phyloP scores from a whole-genome alignment of 2,329 filamentous ascomycete species.

The Lasiodiplodia theobromae region DNA sequence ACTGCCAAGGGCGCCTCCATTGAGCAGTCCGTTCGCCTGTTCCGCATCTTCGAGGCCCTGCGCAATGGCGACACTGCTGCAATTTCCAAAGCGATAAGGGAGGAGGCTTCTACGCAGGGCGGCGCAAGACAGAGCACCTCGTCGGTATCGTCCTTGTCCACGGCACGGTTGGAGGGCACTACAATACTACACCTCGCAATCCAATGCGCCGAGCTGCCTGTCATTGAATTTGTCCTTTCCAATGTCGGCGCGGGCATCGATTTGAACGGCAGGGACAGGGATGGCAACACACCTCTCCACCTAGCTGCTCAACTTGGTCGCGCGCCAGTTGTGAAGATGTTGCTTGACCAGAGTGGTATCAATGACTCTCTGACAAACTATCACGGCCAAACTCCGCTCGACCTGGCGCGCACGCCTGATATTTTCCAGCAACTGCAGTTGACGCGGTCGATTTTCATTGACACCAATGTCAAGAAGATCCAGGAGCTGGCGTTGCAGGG shows the following conservation, averaged over 20 bases:
- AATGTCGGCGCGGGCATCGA: slow-evolving; percentile 69
- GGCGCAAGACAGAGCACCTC: slow-evolving; percentile 62
- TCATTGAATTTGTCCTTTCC: slow-evolving; percentile 94
- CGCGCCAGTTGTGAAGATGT: slow-evolving; percentile 77
- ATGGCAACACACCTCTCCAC: slow-evolving; percentile 93
- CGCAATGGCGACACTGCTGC: slow-evolving; percentile 88
- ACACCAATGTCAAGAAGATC: slow-evolving; percentile 82
- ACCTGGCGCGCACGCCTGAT: slow-evolving; percentile 88
- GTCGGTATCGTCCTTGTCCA: slow-evolving; percentile 48
- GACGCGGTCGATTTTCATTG: slow-evolving; percentile 86
- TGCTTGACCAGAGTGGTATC: slow-evolving; percentile 82
- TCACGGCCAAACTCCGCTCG: slow-evolving; percentile 80
- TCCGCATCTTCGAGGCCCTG: slow-evolving; percentile 91
- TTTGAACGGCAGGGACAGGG: slow-evolving; percentile 87
- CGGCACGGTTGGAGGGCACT: slow-evolving; percentile 72
- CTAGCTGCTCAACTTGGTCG: slow-evolving; percentile 85
- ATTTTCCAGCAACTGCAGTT: slow-evolving; percentile 96
- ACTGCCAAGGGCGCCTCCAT: slow-evolving; percentile 60
- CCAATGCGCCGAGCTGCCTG: slow-evolving; percentile 90
- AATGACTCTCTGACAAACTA: slow-evolving; percentile 89
- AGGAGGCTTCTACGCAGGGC: slow-evolving; percentile 55
- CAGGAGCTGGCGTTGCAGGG: slow-evolving; percentile 76
- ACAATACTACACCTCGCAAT: slow-evolving; percentile 92
- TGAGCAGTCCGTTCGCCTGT: slow-evolving; percentile 93
- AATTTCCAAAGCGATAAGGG: slow-evolving; percentile 84